Evolutionary conservation across 345 rosid genomes (phyloP).

Genomic region (Camelina hispida): DNA sequence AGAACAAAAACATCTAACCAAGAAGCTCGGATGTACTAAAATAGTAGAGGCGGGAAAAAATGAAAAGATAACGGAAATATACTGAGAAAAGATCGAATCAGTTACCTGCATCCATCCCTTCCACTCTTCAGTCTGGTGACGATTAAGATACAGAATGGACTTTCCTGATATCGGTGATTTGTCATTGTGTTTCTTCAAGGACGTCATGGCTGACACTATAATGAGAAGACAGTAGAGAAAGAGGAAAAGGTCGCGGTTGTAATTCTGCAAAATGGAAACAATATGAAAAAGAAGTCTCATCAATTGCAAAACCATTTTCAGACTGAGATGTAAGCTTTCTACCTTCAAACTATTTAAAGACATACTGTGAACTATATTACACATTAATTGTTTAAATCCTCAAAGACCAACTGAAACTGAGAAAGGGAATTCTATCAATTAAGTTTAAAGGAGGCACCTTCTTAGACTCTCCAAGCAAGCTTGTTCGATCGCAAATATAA

Average conservation of each 20-base stretch:
- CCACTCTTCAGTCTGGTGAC: constrained; percentile 99
- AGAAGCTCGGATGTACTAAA: constrained; percentile 13
- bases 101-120: constrained; percentile 99
- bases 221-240: constrained; percentile 90
- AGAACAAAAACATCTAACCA: constrained; percentile 7
- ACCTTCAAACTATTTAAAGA: not conserved
- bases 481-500: constrained; percentile 80
- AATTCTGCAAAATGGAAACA: constrained; percentile 61
- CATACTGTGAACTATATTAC: not conserved
- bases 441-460: constrained; percentile 58
- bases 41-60: not conserved
- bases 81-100: constrained; percentile 25
- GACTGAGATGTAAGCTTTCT: not conserved
- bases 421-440: constrained; percentile 1
- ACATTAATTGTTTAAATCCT: not conserved
- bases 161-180: constrained; percentile 83
- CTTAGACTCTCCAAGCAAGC: constrained; percentile 67
- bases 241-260: constrained; percentile 92
- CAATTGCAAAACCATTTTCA: constrained; percentile 10
- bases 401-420: not conserved
- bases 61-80: not conserved
- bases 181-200: constrained; percentile 82
- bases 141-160: constrained; percentile 77
- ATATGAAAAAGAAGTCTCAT: not conserved
- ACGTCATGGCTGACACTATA: constrained; percentile 84